Percentiles rank a stretch among this genome's conserved stretches.
phyloP scores from a whole-genome alignment of 306 rosid species.

The Alnus rubra region DNA sequence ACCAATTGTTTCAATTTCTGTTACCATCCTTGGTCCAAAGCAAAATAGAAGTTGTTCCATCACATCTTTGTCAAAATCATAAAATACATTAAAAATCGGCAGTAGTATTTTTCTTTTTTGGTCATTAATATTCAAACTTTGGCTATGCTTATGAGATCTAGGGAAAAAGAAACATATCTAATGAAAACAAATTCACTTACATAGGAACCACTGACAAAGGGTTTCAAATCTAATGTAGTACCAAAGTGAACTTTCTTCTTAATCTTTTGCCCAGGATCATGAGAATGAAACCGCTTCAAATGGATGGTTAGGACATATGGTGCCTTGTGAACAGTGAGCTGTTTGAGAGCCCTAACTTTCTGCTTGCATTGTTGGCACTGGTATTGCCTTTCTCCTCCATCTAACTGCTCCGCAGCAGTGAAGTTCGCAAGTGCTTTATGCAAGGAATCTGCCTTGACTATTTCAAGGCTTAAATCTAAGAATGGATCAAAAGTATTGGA shows the following conservation, averaged over 20 bases:
- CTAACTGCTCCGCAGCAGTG: conserved; percentile 80
- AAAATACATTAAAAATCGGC: neutral
- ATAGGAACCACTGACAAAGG: conserved; percentile 83
- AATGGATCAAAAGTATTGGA: conserved; percentile 94
- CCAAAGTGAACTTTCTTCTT: conserved; percentile 76
- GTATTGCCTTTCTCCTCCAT: conserved; percentile 93
- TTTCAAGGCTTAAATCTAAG: conserved; percentile 93
- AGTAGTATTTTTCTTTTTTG: too few relatives aligned
- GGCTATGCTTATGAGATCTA: neutral
- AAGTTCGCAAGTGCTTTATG: conserved; percentile 79
- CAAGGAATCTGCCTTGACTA: conserved; percentile 80
- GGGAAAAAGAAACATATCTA: neutral
- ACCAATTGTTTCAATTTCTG: neutral
- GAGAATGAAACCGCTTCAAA: conserved; percentile 80
- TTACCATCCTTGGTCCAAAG: neutral
- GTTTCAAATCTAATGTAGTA: conserved; percentile 67
- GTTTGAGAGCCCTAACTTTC: conserved; percentile 87
- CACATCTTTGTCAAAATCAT: neutral
- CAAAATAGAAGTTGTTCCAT: neutral
- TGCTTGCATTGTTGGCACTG: conserved; percentile 92
- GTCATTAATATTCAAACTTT: neutral
- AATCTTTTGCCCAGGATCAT: conserved; percentile 76
- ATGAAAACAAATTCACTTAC: conserved; percentile 41
- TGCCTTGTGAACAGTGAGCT: conserved; percentile 86
- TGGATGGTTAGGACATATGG: conserved; percentile 87